Base-by-base conservation (phyloP, 1,284 basidiomycete genomes). In the Apiotrichum veenhuisii region DNA sequence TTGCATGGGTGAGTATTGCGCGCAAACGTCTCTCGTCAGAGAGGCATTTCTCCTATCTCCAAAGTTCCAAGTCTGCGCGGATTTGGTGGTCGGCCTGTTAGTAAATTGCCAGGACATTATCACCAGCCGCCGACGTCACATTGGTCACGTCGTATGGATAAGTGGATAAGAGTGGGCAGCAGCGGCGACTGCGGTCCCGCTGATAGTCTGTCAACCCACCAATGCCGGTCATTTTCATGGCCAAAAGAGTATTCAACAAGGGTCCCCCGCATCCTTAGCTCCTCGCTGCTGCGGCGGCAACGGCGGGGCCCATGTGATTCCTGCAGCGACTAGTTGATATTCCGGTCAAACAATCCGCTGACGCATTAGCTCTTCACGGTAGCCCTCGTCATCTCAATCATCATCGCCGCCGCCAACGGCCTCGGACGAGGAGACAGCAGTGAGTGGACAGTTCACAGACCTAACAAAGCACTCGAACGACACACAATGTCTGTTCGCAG, bases 1-100 rank as follows among this genome's bases (percentile, higher is more conserved):
- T 75, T 5, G 71, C 71, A 40, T 77, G 75, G 73, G 70, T 75
- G 54, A 63, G 71, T 65, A n/a, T n/a, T n/a, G n/a, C n/a, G n/a
- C n/a, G n/a, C n/a, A n/a, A n/a, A n/a, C n/a, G n/a, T n/a, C n/a
- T n/a, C n/a, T n/a, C n/a, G n/a, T n/a, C n/a, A n/a, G n/a, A n/a
- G n/a, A n/a, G n/a, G n/a, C n/a, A n/a, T n/a, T n/a, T n/a, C n/a
- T n/a, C n/a, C n/a, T n/a, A n/a, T n/a, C n/a, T n/a, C n/a, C n/a
- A n/a, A n/a, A n/a, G n/a, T n/a, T n/a, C n/a, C n/a, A n/a, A 18
- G 40, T 17, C 26, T 30, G 25, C 14, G 14, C 3, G 40, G 40
- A 41, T 14, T n/a, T 18, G 11, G n/a, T 22, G 20, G 40, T 12
- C 5, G 7, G 30, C 12, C 30, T 30, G 7, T 30, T 30, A 30